Base-by-base conservation (phyloP, 805 yeast genomes). In the Metschnikowia henanensis region DNA sequence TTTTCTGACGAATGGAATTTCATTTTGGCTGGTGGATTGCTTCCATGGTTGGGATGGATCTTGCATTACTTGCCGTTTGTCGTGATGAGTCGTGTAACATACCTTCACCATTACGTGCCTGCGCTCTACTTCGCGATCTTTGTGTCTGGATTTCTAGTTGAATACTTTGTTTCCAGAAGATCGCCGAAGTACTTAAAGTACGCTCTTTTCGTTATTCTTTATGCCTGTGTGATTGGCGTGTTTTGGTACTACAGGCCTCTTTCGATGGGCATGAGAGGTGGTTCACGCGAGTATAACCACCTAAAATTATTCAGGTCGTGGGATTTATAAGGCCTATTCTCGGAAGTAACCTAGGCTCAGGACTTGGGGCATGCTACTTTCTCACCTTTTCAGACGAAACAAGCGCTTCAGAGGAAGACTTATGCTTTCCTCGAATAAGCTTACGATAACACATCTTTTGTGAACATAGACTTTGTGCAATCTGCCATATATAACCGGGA, bases 61-160 rank as follows among this genome's bases (percentile, higher is more conserved):
- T 50, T 71, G 17, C 75, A 71, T 45, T 71, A 64, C 49, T 41
- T 62, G 30, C 76, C 76, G 4, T 71, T 70, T 43, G 61, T 70
- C 5, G 25, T 65, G 8, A 71, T 71, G 76, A 72, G 72, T 5
- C 53, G 76, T 39, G 76, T 71, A 15, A 70, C 69, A 5, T 71
- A 71, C 46, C 53, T 71, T 34, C 76, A 71, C 52, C 76, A 71
- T 54, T 71, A 71, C 43, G 72, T 65, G 16, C 76, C 76, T 1
- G 76, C 76, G 4, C 59, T 64, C 31, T 71, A 66, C 47, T 71
- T 71, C 55, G 57, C 57, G 43, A 42, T 60, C 7, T 56, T 59
- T 22, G 51, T 55, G 3, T 42, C 54, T 22, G 63, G 59, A 1
- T 60, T 47, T 35, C 39, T 60, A 26, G 30, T 57, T 37, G 65